Conservation (phyloP, 441 rosid species). For the Eruca vesicaria region DNA sequence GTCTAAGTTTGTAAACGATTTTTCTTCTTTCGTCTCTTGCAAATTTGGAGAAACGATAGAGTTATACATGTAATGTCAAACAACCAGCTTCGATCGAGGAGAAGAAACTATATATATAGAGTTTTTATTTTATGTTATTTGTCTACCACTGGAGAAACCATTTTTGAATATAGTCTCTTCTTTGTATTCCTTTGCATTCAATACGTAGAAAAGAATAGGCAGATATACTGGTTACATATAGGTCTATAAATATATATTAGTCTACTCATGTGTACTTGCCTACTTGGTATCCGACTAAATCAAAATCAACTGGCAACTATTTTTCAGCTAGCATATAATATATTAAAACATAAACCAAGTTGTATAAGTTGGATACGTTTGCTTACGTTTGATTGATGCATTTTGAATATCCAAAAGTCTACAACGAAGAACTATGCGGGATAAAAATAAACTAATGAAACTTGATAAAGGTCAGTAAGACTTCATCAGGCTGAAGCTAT, state of each 20-base stretch:
- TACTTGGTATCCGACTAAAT: neutral
- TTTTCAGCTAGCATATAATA: neutral
- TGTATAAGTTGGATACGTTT: neutral
- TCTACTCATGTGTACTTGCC: neutral
- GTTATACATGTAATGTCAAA: neutral
- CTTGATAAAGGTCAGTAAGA: neutral
- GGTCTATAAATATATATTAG: neutral
- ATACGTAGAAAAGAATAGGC: neutral
- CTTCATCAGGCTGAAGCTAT: neutral
- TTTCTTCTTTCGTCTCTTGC: neutral
- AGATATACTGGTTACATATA: no score
- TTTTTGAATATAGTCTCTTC: neutral
- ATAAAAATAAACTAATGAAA: neutral
- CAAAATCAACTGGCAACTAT: neutral
- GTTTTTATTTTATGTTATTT: neutral
- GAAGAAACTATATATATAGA: neutral
- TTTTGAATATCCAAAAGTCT: neutral
- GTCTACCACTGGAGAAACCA: neutral
- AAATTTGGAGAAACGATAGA: neutral
- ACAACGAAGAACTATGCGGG: neutral
- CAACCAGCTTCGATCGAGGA: neutral
- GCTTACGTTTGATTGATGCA: neutral
- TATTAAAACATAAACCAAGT: neutral
- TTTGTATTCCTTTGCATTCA: neutral
- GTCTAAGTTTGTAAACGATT: neutral